A percentile compares a stretch with the other conserved stretches of the same genome.
Conservation (phyloP, 345 rosid species). For the Litchi chinensis region DNA sequence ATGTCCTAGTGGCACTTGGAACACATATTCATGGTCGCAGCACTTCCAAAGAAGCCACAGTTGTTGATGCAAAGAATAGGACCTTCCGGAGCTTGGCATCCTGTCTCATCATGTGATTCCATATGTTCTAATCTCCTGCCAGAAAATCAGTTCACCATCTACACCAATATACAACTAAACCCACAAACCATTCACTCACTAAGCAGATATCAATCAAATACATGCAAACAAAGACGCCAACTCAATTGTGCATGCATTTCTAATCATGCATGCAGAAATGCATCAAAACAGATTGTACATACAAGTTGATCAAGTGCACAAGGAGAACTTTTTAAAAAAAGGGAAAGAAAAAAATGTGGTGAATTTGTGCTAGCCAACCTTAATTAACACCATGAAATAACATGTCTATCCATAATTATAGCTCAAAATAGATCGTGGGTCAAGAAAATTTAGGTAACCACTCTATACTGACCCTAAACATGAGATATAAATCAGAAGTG, state of each 20-base stretch:
- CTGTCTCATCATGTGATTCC: constrained; percentile 58
- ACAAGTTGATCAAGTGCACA: not conserved
- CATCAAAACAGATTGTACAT: not conserved
- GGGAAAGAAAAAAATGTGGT: not conserved
- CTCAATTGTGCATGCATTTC: not conserved
- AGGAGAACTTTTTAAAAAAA: not conserved
- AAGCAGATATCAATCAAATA: no score
- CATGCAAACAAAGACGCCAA: not conserved
- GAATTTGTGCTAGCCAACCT: not conserved
- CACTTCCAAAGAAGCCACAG: constrained; percentile 66
- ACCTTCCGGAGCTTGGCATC: constrained; percentile 54
- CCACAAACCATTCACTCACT: not conserved
- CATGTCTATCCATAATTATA: not conserved
- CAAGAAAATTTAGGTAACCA: not conserved
- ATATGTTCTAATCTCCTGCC: constrained; percentile 34
- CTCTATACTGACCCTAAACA: not conserved
- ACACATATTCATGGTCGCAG: constrained; percentile 60
- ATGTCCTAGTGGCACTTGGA: constrained; percentile 61
- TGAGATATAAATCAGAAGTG: not conserved
- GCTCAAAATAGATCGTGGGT: not conserved
- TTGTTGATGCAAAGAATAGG: constrained; percentile 53
- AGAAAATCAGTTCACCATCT: constrained; percentile 10
- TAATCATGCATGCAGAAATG: not conserved
- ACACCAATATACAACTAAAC: not conserved
- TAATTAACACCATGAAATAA: not conserved